phyloP scores from a whole-genome alignment of 305 asterid genomes.

The Salvia sclarea region DNA sequence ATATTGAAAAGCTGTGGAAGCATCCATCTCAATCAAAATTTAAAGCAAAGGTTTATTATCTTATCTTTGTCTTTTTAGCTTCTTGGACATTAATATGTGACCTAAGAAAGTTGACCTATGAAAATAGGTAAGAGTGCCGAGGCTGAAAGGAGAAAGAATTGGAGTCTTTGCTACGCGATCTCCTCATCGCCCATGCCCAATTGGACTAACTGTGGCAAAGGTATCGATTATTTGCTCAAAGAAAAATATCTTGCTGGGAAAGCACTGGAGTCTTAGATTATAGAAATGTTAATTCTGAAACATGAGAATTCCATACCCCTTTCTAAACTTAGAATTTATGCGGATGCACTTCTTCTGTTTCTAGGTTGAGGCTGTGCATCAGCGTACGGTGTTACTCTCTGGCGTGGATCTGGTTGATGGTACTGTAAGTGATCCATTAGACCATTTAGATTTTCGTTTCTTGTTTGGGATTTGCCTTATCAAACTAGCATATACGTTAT shows the following conservation, averaged over 20 bases:
- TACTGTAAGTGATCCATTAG: slow-evolving; percentile 54
- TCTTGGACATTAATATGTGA: neutral
- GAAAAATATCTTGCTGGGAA: slow-evolving; percentile 10
- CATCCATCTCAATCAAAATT: slow-evolving; percentile 75
- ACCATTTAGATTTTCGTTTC: slow-evolving; percentile 6
- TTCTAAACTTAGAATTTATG: neutral
- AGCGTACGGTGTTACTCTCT: slow-evolving; percentile 61
- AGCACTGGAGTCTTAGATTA: neutral
- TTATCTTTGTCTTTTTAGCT: slow-evolving; percentile 1
- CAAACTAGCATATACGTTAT: slow-evolving; percentile 8
- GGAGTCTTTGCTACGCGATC: slow-evolving; percentile 96
- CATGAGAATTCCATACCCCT: neutral
- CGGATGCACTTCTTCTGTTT: slow-evolving; percentile 23
- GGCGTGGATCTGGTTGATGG: slow-evolving; percentile 97
- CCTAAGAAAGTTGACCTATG: slow-evolving; percentile 24
- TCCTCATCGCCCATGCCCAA: slow-evolving; percentile 96
- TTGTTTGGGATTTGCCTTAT: slow-evolving; percentile 1
- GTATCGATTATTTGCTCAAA: slow-evolving; percentile 39
- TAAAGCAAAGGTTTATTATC: slow-evolving; percentile 75
- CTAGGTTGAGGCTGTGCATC: slow-evolving; percentile 75
- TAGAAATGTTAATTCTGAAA: neutral
- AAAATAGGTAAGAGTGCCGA: slow-evolving; percentile 87
- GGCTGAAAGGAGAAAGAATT: slow-evolving; percentile 74
- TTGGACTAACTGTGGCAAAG: slow-evolving; percentile 97
- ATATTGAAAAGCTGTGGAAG: slow-evolving; percentile 89